A percentile compares a stretch with the other conserved stretches of the same genome.
Evolutionary conservation across 345 rosid species (phyloP).

Genomic region (Populus alba): DNA sequence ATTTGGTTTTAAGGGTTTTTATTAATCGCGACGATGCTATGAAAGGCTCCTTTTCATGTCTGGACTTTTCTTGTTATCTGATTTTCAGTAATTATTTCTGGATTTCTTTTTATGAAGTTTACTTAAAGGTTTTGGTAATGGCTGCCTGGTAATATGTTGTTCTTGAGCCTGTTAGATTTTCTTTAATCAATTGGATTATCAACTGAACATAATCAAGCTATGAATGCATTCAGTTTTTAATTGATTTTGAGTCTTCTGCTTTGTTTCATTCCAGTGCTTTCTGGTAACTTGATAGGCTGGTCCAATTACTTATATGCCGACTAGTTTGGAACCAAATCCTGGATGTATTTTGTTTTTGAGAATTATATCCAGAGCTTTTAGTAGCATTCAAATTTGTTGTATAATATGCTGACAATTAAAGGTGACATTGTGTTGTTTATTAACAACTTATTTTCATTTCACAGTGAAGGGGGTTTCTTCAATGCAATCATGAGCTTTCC

Average conservation of each 20-base stretch:
- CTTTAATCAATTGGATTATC: neutral
- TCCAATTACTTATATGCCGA: neutral
- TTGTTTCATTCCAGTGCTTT: neutral
- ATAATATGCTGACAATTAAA: neutral
- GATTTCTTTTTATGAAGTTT: neutral
- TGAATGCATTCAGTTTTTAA: neutral
- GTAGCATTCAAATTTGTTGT: neutral
- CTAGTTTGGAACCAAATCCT: neutral
- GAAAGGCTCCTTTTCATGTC: neutral
- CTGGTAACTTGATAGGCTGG: neutral
- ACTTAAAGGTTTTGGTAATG: neutral
- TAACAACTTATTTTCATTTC: conserved; percentile 3
- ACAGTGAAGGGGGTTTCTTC: conserved; percentile 96
- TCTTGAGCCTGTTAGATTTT: neutral
- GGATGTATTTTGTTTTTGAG: neutral
- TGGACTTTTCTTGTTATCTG: neutral
- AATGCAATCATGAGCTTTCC: conserved; percentile 94
- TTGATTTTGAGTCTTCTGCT: neutral
- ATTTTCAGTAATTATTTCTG: neutral
- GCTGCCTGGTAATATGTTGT: neutral
- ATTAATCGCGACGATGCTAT: neutral
- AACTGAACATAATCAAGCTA: neutral
- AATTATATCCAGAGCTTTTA: neutral
- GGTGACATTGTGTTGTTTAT: neutral
- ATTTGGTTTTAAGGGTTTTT: neutral